Evolutionary conservation across 768 basidiomycete species (phyloP).

Genomic region (Phlebiopsis flavidoalba): DNA sequence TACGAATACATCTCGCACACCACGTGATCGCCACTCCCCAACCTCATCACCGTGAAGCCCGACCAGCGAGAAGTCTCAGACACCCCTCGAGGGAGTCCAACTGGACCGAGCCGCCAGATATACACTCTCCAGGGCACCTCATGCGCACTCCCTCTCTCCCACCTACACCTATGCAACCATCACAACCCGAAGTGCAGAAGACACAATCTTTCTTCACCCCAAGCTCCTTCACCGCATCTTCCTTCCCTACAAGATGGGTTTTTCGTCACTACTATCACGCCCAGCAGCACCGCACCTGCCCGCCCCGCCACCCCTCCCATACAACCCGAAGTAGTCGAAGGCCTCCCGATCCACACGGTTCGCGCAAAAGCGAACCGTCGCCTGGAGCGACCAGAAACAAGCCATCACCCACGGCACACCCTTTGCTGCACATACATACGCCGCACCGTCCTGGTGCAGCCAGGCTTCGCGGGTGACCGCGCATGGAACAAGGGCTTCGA

Average conservation of each 20-base stretch:
- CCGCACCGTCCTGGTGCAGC: slow-evolving; percentile 58
- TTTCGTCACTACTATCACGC: slow-evolving; percentile 41
- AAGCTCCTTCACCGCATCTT: slow-evolving; percentile 23
- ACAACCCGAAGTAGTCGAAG: not conserved
- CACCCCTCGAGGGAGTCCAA: slow-evolving; percentile 5
- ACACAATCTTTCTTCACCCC: slow-evolving; percentile 37
- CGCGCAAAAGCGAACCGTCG: too few species aligned
- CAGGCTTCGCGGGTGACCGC: slow-evolving; percentile 66
- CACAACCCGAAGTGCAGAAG: slow-evolving; percentile 31
- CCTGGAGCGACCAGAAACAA: not conserved
- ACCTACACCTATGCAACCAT: slow-evolving; percentile 26
- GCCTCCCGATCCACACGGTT: not conserved
- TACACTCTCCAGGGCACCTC: slow-evolving; percentile 4
- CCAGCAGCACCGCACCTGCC: slow-evolving; percentile 12
- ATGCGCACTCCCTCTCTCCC: slow-evolving; percentile 26
- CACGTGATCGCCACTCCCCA: slow-evolving; percentile 6
- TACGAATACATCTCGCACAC: not conserved
- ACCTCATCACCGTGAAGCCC: not conserved
- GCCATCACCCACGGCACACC: slow-evolving; percentile 44
- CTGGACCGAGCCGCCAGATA: slow-evolving; percentile 23
- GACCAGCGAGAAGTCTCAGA: slow-evolving; percentile 9
- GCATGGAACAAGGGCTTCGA: slow-evolving; percentile 61
- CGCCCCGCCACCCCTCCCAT: slow-evolving; percentile 6
- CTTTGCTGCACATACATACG: slow-evolving; percentile 40
- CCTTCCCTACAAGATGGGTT: slow-evolving; percentile 46